A percentile compares a stretch with the other conserved stretches of the same genome.
These are phyloP conservation scores for Vaccinium myrtillus DNA, from an alignment of 148 eudicot species.

Conservation along the genomic window DNA sequence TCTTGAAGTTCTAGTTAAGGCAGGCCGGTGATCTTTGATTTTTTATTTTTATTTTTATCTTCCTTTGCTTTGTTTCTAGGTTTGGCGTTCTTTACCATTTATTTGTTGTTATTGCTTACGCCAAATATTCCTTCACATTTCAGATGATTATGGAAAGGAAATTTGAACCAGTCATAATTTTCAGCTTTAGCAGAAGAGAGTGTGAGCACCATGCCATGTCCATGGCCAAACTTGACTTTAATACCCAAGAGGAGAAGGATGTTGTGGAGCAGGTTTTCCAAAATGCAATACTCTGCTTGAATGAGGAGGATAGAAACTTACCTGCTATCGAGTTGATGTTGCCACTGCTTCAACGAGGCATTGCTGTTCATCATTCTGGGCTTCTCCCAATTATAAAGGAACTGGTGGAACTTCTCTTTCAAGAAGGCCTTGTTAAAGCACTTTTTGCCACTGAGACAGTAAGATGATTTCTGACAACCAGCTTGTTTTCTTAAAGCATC, in stretches of 20 bases:
- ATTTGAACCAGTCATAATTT: slow-evolving; percentile 95
- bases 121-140: background rate
- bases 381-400: slow-evolving; percentile 94
- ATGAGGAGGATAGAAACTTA: slow-evolving; percentile 84
- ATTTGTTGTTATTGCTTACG: slow-evolving; percentile 9
- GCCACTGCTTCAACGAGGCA: slow-evolving; percentile 93
- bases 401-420: slow-evolving; percentile 94
- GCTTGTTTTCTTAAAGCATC: background rate
- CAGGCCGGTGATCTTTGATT: background rate
- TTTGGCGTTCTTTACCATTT: background rate
- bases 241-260: slow-evolving; percentile 82
- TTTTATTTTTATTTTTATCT: background rate
- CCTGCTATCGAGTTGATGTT: slow-evolving; percentile 96
- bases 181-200: slow-evolving; percentile 98
- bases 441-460: slow-evolving; percentile 99
- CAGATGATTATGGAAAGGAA: slow-evolving; percentile 99
- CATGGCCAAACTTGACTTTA: slow-evolving; percentile 95
- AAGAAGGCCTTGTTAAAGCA: slow-evolving; percentile 97
- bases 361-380: slow-evolving; percentile 99
- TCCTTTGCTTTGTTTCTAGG: background rate
- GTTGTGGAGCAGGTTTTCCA: slow-evolving; percentile 82
- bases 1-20: slow-evolving; percentile 1
- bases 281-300: slow-evolving; percentile 81
- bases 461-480: slow-evolving; percentile 22
- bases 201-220: slow-evolving; percentile 99